Base-by-base conservation (phyloP, 768 basidiomycete genomes). In the Exsudoporus frostii region DNA sequence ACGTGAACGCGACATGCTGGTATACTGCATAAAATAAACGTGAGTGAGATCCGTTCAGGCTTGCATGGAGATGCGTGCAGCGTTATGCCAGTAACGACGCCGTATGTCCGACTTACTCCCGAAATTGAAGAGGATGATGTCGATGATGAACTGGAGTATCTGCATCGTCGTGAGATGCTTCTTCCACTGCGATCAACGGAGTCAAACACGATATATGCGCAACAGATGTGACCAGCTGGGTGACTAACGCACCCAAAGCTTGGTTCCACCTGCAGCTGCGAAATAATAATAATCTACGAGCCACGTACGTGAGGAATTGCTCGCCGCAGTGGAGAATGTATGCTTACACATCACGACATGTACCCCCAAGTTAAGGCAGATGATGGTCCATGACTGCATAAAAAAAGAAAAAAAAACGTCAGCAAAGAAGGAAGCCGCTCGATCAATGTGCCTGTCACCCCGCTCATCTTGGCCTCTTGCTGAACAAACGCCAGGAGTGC, bases 271-370 rank as follows among this genome's bases (percentile, higher is more conserved):
- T 49, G 95, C 92, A 34, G 92, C 90, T n/a, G 91, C 91, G 69
- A 86, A 97, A 75, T 98, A 98, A 74, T 98, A 98, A 74, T 97
- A 98, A 77, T 98, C 92, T 94, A 65, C 9, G 47, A 27, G 11
- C n/a, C 45, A 29, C 11, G 19, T 4, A 54, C 34, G 37, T 49
- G n/a, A 43, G 30, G 37, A 29, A 33, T 30, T 14, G 30, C 24
- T 39, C 34, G 7, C 33, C 19, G 45, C n/a, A 33, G 49, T 42
- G 11, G 40, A 48, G 37, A 9, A 43, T 38, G 27, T 20, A 48
- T 36, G 77, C 88, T 67, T 72, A 93, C 91, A 97, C 96, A 98
- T 98, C 63, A 94, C 71, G 65, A 97, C 91, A 73, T 98, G 96
- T 42, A 98, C 93, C 42, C 77, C 74, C 56, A 97, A 74, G 77